phyloP scores from a whole-genome alignment of 495 filamentous ascomycete species.

The Cercophora samala region DNA sequence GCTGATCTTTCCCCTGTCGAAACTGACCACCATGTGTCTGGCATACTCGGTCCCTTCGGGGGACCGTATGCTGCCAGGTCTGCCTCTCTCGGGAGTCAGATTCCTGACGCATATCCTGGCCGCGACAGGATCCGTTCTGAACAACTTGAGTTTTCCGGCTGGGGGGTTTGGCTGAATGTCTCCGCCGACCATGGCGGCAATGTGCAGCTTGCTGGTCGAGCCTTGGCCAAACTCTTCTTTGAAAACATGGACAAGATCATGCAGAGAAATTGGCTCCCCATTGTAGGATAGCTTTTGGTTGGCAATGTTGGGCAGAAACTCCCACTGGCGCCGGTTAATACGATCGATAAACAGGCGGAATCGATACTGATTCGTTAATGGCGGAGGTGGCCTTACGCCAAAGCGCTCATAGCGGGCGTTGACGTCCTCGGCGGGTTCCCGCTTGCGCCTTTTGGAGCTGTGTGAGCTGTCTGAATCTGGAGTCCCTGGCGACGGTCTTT shows the following conservation, averaged over 20 bases:
- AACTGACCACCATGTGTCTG: slow-evolving; percentile 28
- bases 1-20: slow-evolving; percentile 26
- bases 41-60: slow-evolving; percentile 13
- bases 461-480: neutral
- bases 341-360: slow-evolving; percentile 24
- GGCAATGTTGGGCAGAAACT: slow-evolving; percentile 15
- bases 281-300: slow-evolving; percentile 25
- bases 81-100: neutral
- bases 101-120: slow-evolving; percentile 21
- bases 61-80: neutral
- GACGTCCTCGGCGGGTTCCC: neutral
- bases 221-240: slow-evolving; percentile 21
- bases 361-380: slow-evolving; percentile 15
- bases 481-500: neutral
- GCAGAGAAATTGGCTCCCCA: slow-evolving; percentile 23
- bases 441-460: slow-evolving; percentile 1
- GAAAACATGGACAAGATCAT: slow-evolving; percentile 23
- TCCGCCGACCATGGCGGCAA: slow-evolving; percentile 24
- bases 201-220: slow-evolving; percentile 17
- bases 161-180: neutral
- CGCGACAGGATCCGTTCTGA: slow-evolving; percentile 6
- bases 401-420: neutral
- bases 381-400: slow-evolving; percentile 13
- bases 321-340: slow-evolving; percentile 25
- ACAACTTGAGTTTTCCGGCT: neutral